Evolutionary conservation across 75 land plant species (phyloP).

Genomic region (Selaginella tamariscina): DNA sequence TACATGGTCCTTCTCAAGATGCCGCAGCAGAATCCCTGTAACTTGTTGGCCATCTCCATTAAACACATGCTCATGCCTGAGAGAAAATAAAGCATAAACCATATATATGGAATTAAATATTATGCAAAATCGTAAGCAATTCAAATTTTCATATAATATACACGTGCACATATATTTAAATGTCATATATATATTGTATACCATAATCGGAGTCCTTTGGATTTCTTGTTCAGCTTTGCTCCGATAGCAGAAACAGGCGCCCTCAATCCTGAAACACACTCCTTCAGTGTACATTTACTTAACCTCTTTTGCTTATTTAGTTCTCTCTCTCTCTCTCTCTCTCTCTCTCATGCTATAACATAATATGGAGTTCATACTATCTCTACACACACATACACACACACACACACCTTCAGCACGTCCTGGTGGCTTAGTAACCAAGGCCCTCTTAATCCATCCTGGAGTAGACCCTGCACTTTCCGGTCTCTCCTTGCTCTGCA

Average conservation of each 20-base stretch:
- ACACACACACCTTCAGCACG: constrained; percentile 9
- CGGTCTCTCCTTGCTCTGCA: not conserved
- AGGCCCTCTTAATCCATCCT: not conserved
- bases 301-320: too few relatives aligned
- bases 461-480: not conserved
- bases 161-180: too few relatives aligned
- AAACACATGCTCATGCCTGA: constrained; percentile 28
- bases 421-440: constrained; percentile 3
- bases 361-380: too few relatives aligned
- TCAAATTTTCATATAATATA: too few relatives aligned
- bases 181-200: not conserved
- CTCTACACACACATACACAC: too few relatives aligned
- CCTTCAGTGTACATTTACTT: too few relatives aligned
- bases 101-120: not conserved
- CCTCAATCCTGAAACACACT: not conserved
- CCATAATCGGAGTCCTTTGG: constrained; percentile 4
- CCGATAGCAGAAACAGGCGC: constrained; percentile 10
- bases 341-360: too few relatives aligned
- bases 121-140: not conserved
- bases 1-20: too few relatives aligned
- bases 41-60: constrained; percentile 10
- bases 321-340: too few relatives aligned
- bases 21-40: constrained; percentile 8
- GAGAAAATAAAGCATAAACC: not conserved
- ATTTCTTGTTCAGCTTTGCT: not conserved